Base-by-base conservation (phyloP, 1,139 yeast species). In the Trichomonascaceae sp. region DNA sequence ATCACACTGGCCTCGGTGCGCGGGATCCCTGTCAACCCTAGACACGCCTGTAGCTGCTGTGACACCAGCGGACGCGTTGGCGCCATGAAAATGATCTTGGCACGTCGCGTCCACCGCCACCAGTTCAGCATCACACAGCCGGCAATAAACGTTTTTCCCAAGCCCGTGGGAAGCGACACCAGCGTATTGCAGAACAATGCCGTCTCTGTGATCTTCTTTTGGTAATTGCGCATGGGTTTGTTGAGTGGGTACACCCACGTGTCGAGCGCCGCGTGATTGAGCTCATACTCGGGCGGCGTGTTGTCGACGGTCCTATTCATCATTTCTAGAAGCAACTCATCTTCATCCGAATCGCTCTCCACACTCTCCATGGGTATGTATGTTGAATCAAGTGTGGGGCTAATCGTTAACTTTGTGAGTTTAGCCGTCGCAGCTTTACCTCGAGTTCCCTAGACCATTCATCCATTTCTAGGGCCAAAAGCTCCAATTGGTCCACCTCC, bases 51-150 rank as follows among this genome's bases (percentile, higher is more conserved):
- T 45, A 89, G 80, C 55, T 92, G 98, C 56, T 92, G 99, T 0
- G 95, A 89, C n/a, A 92, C 98, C 39, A 92, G 65, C 0, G 99
- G 99, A 44, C 85, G 67, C 0, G 99, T 92, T 0, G 99, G 99
- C 0, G 99, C 98, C 77, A 89, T 76, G 52, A 92, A 92, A 4
- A 92, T 70, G 43, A 89, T 73, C 51, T 85, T 89, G 4, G 85
- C 74, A 11, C 60, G 57, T 5, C 71, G 71, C 3, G 67, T 80
- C 98, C 98, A 92, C 33, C 93, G 61, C 46, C 71, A 75, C 58
- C 71, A 92, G 51, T 92, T 92, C 37, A 87, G 65, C 84, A 92
- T 92, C 18, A 89, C 92, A 0, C 94, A 78, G 28, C 93, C 76
- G 2, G 98, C 97, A 48, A 92, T 85, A 45, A 92, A 85, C 0